Percentiles rank a stretch among this genome's conserved stretches.
phyloP scores from a whole-genome alignment of 441 rosid genomes.

The Adansonia gregorii region DNA sequence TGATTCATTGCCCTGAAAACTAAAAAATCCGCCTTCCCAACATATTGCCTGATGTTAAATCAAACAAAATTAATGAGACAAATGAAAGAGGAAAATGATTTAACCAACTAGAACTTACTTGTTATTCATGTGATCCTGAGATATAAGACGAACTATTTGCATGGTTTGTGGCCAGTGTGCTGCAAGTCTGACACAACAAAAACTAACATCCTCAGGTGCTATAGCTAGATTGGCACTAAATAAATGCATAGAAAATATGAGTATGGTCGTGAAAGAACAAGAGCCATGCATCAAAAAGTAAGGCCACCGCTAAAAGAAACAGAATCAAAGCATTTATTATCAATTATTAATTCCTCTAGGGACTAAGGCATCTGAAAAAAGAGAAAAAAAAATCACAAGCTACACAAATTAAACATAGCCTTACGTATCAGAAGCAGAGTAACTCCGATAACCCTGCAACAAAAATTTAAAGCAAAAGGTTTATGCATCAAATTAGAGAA shows the following conservation, averaged over 20 bases:
- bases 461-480: conserved; percentile 34
- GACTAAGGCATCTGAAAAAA: neutral
- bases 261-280: neutral
- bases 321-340: conserved; percentile 10
- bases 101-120: conserved; percentile 55
- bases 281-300: neutral
- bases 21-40: conserved; percentile 94
- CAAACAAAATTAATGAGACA: conserved; percentile 18
- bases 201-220: conserved; percentile 28
- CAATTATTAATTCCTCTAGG: neutral
- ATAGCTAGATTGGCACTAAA: conserved; percentile 9
- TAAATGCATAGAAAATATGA: neutral
- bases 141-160: conserved; percentile 97
- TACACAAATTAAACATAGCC: conserved; percentile 35
- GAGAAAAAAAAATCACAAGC: neutral
- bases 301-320: neutral
- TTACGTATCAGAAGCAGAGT: conserved; percentile 59
- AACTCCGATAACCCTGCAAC: conserved; percentile 91
- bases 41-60: conserved; percentile 73
- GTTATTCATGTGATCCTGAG: conserved; percentile 98
- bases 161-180: conserved; percentile 95
- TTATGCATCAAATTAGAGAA: conserved; percentile 26
- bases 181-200: conserved; percentile 74
- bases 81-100: conserved; percentile 19
- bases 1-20: conserved; percentile 97